Base-by-base conservation (phyloP, 495 filamentous ascomycete species). In the Xylaria intraflava region DNA sequence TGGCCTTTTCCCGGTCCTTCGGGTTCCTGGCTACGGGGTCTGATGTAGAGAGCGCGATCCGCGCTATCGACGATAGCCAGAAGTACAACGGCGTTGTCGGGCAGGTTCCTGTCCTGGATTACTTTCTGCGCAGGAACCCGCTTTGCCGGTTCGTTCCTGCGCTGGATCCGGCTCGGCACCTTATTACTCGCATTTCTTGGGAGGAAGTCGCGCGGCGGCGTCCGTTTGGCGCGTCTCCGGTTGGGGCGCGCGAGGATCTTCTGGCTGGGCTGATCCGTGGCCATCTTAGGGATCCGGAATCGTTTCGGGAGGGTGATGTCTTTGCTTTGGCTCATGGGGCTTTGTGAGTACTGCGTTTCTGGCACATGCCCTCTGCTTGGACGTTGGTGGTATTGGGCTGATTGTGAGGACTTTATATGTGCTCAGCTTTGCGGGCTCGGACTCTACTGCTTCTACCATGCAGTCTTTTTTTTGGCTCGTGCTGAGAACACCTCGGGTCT, bases 1-100 rank as follows among this genome's bases (percentile, higher is more conserved):
- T 87, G 12, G 83, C 83, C 0, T 88, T 83, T 55, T 78, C 76
- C 45, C 69, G 80, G n/a, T 75, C 70, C 6, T 82, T 84, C 55
- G 84, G 84, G 1, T 87, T 87, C 57, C 57, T 88, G 2, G 72
- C 73, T 19, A 70, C 78, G 7, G 80, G 76, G 3, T 51, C 74
- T 23, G 84, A 86, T 52, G 74, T 85, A 38, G 79, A 84, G 45
- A 56, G 69, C 40, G 75, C 78, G 7, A 76, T 79, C 56, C 72
- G 68, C 63, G 74, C 71, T 6, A 79, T 79, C 43, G 78, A 81
- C 56, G 68, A 75, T 39, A 74, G 71, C 58, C 74, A 78, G 62
- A 72, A 67, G 59, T 81, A 81, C 59, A 76, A 81, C 50, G 78
- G 76, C 22, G 72, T 81, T 45, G 67, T 82, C 9, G 73, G 75